These are phyloP conservation scores for Phialocephala subalpina DNA, from an alignment of 2,329 filamentous ascomycete genomes.

Conservation along the genomic window DNA sequence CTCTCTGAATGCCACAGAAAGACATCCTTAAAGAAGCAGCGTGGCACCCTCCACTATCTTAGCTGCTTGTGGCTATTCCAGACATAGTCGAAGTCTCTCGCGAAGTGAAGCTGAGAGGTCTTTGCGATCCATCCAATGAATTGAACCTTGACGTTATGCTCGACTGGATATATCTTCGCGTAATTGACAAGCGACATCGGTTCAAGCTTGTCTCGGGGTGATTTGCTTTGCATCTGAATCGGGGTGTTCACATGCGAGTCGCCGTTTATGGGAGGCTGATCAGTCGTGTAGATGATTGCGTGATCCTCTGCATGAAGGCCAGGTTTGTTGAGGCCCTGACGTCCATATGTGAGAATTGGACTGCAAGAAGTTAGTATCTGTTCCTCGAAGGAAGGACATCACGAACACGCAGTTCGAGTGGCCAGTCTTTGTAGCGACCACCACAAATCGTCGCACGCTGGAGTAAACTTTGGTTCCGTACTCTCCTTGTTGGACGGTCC, in stretches of 20 bases:
- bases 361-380: background rate
- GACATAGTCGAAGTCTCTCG: constrained; percentile 2
- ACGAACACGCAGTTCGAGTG: constrained; percentile 1
- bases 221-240: background rate
- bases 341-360: constrained; percentile 2
- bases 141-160: constrained; percentile 14
- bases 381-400: background rate
- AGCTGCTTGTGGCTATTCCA: background rate
- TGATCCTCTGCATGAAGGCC: constrained; percentile 1
- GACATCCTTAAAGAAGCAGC: too few relatives aligned
- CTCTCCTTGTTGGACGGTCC: background rate
- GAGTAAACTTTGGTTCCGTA: background rate
- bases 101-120: background rate
- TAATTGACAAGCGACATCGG: constrained; percentile 10
- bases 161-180: constrained; percentile 14
- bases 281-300: background rate
- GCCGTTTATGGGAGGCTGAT: background rate
- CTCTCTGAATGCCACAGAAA: too few relatives aligned
- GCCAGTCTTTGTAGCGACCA: background rate
- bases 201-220: background rate
- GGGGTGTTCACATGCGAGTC: background rate
- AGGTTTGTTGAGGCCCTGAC: background rate
- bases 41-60: too few relatives aligned
- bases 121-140: constrained; percentile 6
- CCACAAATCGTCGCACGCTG: background rate